Percentiles rank a stretch among this genome's conserved stretches.
Conservation (phyloP, 1,284 basidiomycete genomes). For the Anthracocystis panici-leucophaei region DNA sequence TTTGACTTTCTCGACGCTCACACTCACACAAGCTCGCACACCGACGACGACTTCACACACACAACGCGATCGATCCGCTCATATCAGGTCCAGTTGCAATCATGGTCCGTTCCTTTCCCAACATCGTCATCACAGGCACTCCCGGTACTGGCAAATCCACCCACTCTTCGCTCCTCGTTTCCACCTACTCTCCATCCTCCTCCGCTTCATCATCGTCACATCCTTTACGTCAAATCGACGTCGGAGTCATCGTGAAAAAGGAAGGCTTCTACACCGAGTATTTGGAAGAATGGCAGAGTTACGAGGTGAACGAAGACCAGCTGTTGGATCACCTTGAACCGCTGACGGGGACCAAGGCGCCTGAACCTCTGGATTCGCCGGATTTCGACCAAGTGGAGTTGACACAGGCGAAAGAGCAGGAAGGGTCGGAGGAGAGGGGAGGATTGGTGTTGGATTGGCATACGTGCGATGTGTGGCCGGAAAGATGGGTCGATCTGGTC, state of each 20-base stretch:
- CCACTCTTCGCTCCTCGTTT: conserved; percentile 74
- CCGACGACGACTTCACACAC: too few species aligned
- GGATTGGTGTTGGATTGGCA: conserved; percentile 98
- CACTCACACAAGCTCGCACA: too few species aligned
- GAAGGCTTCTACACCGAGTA: conserved; percentile 84
- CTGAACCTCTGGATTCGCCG: conserved; percentile 55
- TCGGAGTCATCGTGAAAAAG: conserved; percentile 89
- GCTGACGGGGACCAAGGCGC: conserved; percentile 55
- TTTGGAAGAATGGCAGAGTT: conserved; percentile 94
- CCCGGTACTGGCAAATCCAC: conserved; percentile 89
- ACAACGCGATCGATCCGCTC: too few species aligned
- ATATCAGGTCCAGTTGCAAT: too few species aligned
- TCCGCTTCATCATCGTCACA: conserved; percentile 38
- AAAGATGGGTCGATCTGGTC: conserved; percentile 97
- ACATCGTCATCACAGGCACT: conserved; percentile 92
- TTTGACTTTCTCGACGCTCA: not conserved
- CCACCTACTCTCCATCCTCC: conserved; percentile 30
- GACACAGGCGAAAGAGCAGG: conserved; percentile 27
- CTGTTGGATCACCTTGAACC: conserved; percentile 65
- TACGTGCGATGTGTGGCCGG: conserved; percentile 92
- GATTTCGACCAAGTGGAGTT: conserved; percentile 27
- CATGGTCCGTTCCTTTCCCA: conserved; percentile 73
- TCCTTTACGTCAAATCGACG: conserved; percentile 79
- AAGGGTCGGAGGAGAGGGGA: conserved; percentile 56
- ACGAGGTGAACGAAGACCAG: conserved; percentile 89